These are phyloP conservation scores for Pyrenopolyporus hunteri DNA, from an alignment of 495 filamentous ascomycete species.

Conservation along the genomic window DNA sequence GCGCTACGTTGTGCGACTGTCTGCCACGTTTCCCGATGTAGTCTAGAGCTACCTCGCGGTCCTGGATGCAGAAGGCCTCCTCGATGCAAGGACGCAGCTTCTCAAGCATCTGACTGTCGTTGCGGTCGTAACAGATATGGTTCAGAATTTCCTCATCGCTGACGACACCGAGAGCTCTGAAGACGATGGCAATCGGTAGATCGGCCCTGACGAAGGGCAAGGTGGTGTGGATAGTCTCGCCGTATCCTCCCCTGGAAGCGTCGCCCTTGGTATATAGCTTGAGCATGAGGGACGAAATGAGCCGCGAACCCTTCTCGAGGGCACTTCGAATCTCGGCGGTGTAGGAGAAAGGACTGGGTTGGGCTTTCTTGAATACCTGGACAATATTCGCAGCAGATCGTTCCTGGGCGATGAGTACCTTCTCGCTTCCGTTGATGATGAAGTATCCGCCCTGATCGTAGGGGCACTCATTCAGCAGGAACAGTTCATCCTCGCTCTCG, in stretches of 20 bases:
- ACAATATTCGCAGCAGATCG: constrained; percentile 97
- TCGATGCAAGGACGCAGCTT: constrained; percentile 96
- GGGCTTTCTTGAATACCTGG: constrained; percentile 96
- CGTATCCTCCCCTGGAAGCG: constrained; percentile 74
- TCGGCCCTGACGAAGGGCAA: constrained; percentile 93
- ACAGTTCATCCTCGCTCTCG: constrained; percentile 79
- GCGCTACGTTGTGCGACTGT: constrained; percentile 72
- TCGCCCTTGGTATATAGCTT: constrained; percentile 88
- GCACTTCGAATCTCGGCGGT: constrained; percentile 96
- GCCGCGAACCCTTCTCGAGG: constrained; percentile 90
- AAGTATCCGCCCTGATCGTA: constrained; percentile 99
- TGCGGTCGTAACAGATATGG: constrained; percentile 94
- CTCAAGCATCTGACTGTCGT: constrained; percentile 95
- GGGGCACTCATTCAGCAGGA: constrained; percentile 89
- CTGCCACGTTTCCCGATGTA: constrained; percentile 91
- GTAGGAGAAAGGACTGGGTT: constrained; percentile 84
- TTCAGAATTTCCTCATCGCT: constrained; percentile 98
- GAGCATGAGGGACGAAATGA: constrained; percentile 88
- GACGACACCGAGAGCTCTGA: constrained; percentile 92
- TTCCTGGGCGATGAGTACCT: constrained; percentile 97
- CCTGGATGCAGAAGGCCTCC: constrained; percentile 94
- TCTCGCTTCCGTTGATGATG: constrained; percentile 99
- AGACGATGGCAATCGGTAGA: constrained; percentile 91
- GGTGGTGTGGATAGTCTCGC: constrained; percentile 85
- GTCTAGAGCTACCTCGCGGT: constrained; percentile 92